Evolutionary conservation across 768 basidiomycete genomes (phyloP).

Genomic region (Mrakia hoshinonis): DNA sequence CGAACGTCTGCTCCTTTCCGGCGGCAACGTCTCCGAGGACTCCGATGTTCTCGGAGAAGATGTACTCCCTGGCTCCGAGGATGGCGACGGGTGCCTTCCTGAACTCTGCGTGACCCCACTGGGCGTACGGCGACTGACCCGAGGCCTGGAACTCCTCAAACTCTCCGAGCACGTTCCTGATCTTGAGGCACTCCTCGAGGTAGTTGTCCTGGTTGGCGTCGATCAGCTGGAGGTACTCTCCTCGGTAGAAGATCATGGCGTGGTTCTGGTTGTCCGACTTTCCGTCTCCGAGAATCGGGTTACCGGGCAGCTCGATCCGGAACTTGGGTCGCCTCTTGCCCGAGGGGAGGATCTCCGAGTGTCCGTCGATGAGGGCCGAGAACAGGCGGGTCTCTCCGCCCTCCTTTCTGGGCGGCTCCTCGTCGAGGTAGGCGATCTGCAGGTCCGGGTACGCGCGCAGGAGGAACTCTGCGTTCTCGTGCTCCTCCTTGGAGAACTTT

Average conservation of each 20-base stretch:
- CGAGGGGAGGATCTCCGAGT: constrained; percentile 87
- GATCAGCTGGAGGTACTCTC: constrained; percentile 97
- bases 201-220: constrained; percentile 99
- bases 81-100: constrained; percentile 84
- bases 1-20: constrained; percentile 99
- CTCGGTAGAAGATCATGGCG: constrained; percentile 97
- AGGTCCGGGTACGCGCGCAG: constrained; percentile 95
- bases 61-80: constrained; percentile 97
- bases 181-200: constrained; percentile 98
- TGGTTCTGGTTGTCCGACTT: constrained; percentile 99
- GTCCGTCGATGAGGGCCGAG: constrained; percentile 93
- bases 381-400: constrained; percentile 92
- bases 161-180: constrained; percentile 92
- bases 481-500: constrained; percentile 99
- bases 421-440: constrained; percentile 96
- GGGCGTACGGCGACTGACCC: constrained; percentile 75
- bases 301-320: constrained; percentile 94
- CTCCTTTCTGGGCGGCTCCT: constrained; percentile 86
- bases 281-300: constrained; percentile 97
- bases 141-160: constrained; percentile 88
- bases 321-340: constrained; percentile 90
- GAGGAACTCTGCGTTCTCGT: constrained; percentile 97
- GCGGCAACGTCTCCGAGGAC: constrained; percentile 96
- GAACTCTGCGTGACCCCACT: constrained; percentile 82
- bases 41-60: constrained; percentile 99